These are phyloP conservation scores for Scedosporium apiospermum DNA, from an alignment of 2,329 filamentous ascomycete species.

Conservation along the genomic window DNA sequence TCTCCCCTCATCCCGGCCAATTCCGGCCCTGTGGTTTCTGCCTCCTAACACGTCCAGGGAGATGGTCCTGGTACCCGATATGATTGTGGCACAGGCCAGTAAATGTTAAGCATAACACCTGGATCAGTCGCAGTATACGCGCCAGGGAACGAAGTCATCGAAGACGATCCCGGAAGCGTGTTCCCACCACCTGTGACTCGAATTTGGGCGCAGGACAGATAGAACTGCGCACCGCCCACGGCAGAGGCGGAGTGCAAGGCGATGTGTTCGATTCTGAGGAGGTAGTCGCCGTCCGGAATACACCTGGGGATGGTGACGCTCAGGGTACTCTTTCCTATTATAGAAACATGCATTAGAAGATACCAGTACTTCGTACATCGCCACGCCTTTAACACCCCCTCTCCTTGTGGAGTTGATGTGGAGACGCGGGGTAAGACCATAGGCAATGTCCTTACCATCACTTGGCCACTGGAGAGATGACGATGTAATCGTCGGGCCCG, in stretches of 20 bases:
- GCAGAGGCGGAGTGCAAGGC: conserved; percentile 32
- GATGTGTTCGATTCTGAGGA: conserved; percentile 38
- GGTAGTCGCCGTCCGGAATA: conserved; percentile 35
- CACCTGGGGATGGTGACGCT: conserved; percentile 31
- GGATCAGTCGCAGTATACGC: conserved; percentile 27
- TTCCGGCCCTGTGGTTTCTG: not conserved
- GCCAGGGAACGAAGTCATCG: conserved; percentile 25
- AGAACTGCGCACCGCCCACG: conserved; percentile 34
- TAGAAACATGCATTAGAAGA: not conserved
- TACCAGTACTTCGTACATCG: too few species aligned
- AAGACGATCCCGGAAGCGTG: conserved; percentile 20
- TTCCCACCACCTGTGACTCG: conserved; percentile 29
- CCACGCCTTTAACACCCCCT: too few species aligned
- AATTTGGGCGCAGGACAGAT: conserved; percentile 29
- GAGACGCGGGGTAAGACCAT: too few species aligned
- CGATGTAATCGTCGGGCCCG: conserved; percentile 6
- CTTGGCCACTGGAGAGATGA: conserved; percentile 8
- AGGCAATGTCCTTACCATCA: not conserved
- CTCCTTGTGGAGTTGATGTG: too few species aligned
- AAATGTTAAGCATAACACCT: conserved; percentile 29
- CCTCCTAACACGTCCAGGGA: not conserved
- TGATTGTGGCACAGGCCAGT: conserved; percentile 27
- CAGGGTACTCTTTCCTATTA: conserved; percentile 19
- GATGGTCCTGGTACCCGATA: conserved; percentile 14
- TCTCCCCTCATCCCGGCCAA: not conserved